These are phyloP conservation scores for Arthrinium phaeospermum DNA, from an alignment of 2,329 filamentous ascomycete genomes.

Conservation along the genomic window DNA sequence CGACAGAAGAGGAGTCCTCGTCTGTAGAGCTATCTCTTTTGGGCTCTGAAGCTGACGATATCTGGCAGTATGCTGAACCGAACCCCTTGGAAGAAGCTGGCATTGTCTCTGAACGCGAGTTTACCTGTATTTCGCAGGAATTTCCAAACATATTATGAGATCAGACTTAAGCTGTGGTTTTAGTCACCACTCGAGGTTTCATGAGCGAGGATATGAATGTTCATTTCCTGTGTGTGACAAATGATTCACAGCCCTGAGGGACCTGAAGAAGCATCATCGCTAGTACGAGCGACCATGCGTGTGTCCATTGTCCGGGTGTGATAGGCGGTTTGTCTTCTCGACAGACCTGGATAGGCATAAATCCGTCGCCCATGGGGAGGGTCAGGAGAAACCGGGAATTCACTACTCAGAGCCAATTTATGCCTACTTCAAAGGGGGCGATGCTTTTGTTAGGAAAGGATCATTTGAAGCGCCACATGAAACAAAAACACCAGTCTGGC, in stretches of 20 bases:
- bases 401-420: not conserved
- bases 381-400: not conserved
- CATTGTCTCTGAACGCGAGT: not conserved
- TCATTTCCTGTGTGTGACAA: not conserved
- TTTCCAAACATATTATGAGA: not conserved
- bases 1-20: not conserved
- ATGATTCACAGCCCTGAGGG: not conserved
- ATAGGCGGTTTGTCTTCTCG: rapidly evolving
- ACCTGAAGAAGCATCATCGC: not conserved
- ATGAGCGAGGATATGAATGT: not conserved
- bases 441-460: not conserved
- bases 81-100: not conserved
- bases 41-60: not conserved
- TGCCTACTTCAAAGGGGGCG: not conserved
- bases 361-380: not conserved
- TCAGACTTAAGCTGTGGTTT: not conserved
- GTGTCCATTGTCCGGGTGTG: not conserved
- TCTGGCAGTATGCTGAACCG: not conserved
- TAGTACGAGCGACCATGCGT: not conserved
- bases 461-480: not conserved
- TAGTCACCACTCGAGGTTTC: not conserved
- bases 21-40: not conserved
- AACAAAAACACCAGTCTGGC: not conserved
- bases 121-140: not conserved
- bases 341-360: not conserved